Percentiles rank a stretch among this genome's conserved stretches.
Evolutionary conservation across 1,139 yeast species (phyloP).

Genomic region (Geotrichum australiense): DNA sequence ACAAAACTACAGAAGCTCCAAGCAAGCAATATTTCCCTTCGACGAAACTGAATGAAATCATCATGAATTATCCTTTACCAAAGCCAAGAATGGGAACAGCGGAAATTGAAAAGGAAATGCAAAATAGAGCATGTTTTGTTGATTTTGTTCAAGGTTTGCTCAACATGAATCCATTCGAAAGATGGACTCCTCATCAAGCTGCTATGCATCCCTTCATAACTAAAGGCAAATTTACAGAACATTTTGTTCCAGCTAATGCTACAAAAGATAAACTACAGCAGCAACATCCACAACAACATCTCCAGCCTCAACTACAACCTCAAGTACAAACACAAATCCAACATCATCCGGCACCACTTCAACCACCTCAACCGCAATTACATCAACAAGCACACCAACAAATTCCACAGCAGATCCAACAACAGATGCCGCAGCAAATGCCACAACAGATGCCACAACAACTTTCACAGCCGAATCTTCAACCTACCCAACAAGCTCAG

Average conservation of each 20-base stretch:
- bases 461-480: slow-evolving; percentile 16
- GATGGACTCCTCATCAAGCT: slow-evolving; percentile 97
- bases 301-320: slow-evolving; percentile 11
- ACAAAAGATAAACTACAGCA: slow-evolving; percentile 8
- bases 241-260: slow-evolving; percentile 30
- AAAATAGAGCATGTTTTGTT: slow-evolving; percentile 60
- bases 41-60: slow-evolving; percentile 62
- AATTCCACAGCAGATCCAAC: neutral
- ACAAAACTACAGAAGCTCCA: slow-evolving; percentile 58
- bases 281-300: slow-evolving; percentile 4
- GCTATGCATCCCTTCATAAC: slow-evolving; percentile 84
- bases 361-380: slow-evolving; percentile 12
- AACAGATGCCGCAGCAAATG: slow-evolving; percentile 2
- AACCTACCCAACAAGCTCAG: slow-evolving; percentile 6
- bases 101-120: slow-evolving; percentile 50
- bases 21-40: slow-evolving; percentile 82
- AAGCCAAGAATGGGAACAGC: slow-evolving; percentile 61
- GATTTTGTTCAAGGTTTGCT: slow-evolving; percentile 76
- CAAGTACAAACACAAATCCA: too few species aligned
- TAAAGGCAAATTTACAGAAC: slow-evolving; percentile 31
- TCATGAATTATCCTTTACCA: slow-evolving; percentile 68
- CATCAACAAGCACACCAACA: slow-evolving; percentile 5
- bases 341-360: slow-evolving; percentile 8
- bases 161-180: slow-evolving; percentile 81
- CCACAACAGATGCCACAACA: slow-evolving; percentile 15